Base-by-base conservation (phyloP, 352 stramenopile species). In the Globisporangium rhizosaccharum region DNA sequence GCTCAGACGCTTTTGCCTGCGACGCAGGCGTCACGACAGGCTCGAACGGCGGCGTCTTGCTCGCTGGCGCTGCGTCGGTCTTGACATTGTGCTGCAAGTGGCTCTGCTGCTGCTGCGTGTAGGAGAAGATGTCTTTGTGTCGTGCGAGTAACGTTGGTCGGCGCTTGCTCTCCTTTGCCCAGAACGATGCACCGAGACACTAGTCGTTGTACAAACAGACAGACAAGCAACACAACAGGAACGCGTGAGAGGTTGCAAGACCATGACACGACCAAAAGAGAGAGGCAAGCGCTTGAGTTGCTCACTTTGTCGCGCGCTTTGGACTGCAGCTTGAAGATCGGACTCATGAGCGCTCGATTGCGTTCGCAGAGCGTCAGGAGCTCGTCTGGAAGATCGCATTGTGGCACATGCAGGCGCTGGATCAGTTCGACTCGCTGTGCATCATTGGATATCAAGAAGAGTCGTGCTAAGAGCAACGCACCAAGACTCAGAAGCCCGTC, bases 321-420 rank as follows among this genome's bases (percentile, higher is more conserved):
- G 1, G 50, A 23, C 63, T 85, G 76, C 2, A 85, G 53, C 11
- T 60, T 33, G 18, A 83, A 68, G 17, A 85, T 72, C 0, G 73
- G 76, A 28, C 68, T 70, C 47, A 83, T 66, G 15, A 85, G 53
- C 8, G 56, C 59, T 39, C 62, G 70, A 20, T 85, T 70, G n/a
- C 57, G 62, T 1, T 49, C 67, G 48, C 76, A 83, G 33, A 83
- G 58, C 9, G 42, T 25, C 3, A 70, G 57, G 51, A 85, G 83
- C 15, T 75, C 67, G 28, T 75, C 76, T 85, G n/a, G 4, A 36
- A 5, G 20, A 3, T 15, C 12, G 26, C 23, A 3, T 42, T 14
- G 20, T 9, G 15, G 30, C 1, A 14, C 33, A 37, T 14, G 14
- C 26, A 23, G 42, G 46, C 8, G 12, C 6, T 3, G 2, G 3